Base-by-base conservation (phyloP, 2,329 filamentous ascomycete genomes). In the Pezicula carpinea region DNA sequence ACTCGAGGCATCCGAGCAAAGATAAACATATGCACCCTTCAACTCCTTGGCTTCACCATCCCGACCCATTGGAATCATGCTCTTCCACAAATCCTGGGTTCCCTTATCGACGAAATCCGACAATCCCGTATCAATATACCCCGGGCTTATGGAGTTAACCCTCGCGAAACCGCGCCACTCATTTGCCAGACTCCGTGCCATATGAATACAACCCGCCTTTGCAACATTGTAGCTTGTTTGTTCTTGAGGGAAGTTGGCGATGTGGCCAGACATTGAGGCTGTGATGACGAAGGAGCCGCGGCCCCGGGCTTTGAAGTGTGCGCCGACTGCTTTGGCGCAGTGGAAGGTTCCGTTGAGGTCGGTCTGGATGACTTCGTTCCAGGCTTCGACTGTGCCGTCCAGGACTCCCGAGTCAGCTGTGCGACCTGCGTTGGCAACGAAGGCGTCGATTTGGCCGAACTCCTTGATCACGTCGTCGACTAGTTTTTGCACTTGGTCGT, bases 161-260 rank as follows among this genome's bases (percentile, higher is more conserved):
- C 82, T 76, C 39, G 82, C 82, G 64, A 85, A 85, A 64, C 82
- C 80, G 49, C 79, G 72, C 82, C 82, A 86, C 66, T 86, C 82
- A 64, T 83, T 84, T 59, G 82, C 82, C 48, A 86, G 70, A 38
- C 79, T 83, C 51, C 70, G 69, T 43, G 80, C 79, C 57, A 84
- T 61, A 64, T 84, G 80, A 57, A 85, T 82, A 60, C 78, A 82
- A 51, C 80, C 81, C 34, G 82, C 80, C 72, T 85, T 85, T 53
- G 81, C 77, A 39, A 77, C 76, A 59, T 82, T 82, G 68, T 82
- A 82, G n/a, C 71, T 74, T 22, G 77, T 80, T 54, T 85, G 82
- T 66, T 84, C 80, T 66, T 85, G 82, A 22, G 82, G 73, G 61
- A 64, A 75, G 59, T 77, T 77, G 59, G 69, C 74, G 52, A 76